Base-by-base conservation (phyloP, 306 rosid genomes). In the Quercus mongolica region DNA sequence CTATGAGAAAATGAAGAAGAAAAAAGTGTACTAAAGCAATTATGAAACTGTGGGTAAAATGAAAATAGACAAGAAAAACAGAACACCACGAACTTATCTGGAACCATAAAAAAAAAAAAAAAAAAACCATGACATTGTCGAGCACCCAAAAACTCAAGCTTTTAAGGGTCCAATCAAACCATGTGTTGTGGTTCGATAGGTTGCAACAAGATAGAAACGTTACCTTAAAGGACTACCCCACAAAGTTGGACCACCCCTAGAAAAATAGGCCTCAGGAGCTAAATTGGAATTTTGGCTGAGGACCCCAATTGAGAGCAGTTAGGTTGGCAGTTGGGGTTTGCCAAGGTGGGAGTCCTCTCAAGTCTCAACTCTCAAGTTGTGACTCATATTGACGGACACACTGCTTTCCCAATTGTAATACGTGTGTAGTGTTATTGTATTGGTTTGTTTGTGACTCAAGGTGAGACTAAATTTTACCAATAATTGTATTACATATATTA, bases 261-360 rank as follows among this genome's bases (percentile, higher is more conserved):
- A 4, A 62, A 10, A 49, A 3, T 10, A 26, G 28, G 20, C 15
- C 64, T 58, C 54, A 6, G 2, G n/a, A 57, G 14, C 72, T 33
- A 33, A 6, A 19, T 65, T 62, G 15, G 61, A 28, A 23, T 41
- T 49, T 49, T 44, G 57, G 21, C 1, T 1, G 49, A 33, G 86
- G 86, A 80, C 78, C 86, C 81, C 77, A 57, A 44, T 1, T 17
- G n/a, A 26, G 63, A 71, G 73, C 73, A 67, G 81, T 81, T 88
- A 77, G 85, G 79, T 76, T 74, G 88, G 78, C 33, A 82, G 86
- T 81, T 84, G 88, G 81, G 51, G 20, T 70, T 46, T 15, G 20
- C 30, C 44, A 81, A 82, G 77, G 21, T 4, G 46, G 41, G 33
- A 65, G 17, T 77, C 71, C 74, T 55, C 31, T 15, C 25, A 23